phyloP scores from a whole-genome alignment of 768 basidiomycete genomes.

The Tubosaeta sp. region DNA sequence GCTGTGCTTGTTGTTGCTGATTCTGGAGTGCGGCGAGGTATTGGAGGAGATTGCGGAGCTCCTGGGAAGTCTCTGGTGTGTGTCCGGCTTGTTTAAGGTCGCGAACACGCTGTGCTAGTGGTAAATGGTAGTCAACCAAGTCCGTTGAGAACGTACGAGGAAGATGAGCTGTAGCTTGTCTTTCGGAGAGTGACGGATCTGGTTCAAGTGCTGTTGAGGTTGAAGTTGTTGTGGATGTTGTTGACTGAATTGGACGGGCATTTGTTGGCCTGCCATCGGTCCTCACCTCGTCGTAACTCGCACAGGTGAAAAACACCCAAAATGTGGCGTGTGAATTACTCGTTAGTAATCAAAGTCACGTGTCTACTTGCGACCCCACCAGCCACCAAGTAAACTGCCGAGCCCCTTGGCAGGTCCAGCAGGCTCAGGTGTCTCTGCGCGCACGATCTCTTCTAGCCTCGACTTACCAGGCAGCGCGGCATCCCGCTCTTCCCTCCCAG shows the following conservation, averaged over 20 bases:
- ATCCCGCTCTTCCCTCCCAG: slow-evolving; percentile 14
- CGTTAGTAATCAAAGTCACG: slow-evolving; percentile 2
- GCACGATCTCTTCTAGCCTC: slow-evolving; percentile 50
- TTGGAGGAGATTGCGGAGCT: slow-evolving; percentile 39
- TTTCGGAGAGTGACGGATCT: slow-evolving; percentile 16
- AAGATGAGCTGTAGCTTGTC: slow-evolving; percentile 25
- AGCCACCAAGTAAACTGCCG: slow-evolving; percentile 68
- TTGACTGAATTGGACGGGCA: slow-evolving; percentile 24
- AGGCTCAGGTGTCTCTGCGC: slow-evolving; percentile 47
- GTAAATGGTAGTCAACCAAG: neutral
- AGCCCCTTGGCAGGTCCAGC: slow-evolving; percentile 43
- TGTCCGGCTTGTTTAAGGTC: slow-evolving; percentile 40
- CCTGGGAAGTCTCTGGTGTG: slow-evolving; percentile 41
- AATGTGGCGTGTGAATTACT: slow-evolving; percentile 21
- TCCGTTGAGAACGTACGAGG: neutral
- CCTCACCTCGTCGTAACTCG: slow-evolving; percentile 7
- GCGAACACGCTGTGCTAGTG: slow-evolving; percentile 38
- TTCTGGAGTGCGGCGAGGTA: slow-evolving; percentile 33
- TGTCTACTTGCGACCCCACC: slow-evolving; percentile 58
- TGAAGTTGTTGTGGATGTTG: slow-evolving; percentile 13
- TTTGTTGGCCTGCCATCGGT: slow-evolving; percentile 22
- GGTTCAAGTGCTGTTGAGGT: slow-evolving; percentile 6
- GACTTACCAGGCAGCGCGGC: slow-evolving; percentile 40
- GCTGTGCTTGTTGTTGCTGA: slow-evolving; percentile 22
- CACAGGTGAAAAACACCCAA: slow-evolving; percentile 14